Percentiles rank a stretch among this genome's conserved stretches.
Evolutionary conservation across 495 filamentous ascomycete genomes (phyloP).

Genomic region (Xylaria palmicola): DNA sequence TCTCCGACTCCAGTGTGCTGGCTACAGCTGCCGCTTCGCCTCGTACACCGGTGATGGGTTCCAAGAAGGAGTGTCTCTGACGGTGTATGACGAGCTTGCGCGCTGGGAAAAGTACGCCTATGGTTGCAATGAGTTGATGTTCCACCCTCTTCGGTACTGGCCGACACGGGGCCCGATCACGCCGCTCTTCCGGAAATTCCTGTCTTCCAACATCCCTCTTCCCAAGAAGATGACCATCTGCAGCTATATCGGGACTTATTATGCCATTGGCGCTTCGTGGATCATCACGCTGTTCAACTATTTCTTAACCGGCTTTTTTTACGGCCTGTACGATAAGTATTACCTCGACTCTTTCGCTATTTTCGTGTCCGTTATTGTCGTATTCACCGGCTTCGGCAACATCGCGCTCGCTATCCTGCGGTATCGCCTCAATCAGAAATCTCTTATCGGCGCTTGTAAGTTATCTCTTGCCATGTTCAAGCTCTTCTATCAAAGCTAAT

Average conservation of each 20-base stretch:
- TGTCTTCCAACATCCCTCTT: slow-evolving; percentile 57
- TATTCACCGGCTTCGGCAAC: slow-evolving; percentile 57
- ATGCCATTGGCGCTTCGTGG: slow-evolving; percentile 68
- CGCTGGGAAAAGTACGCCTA: slow-evolving; percentile 80
- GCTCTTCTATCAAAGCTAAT: slow-evolving; percentile 20
- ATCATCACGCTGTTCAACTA: slow-evolving; percentile 64
- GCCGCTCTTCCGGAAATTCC: slow-evolving; percentile 60
- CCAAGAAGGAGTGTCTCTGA: slow-evolving; percentile 73
- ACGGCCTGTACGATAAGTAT: slow-evolving; percentile 57
- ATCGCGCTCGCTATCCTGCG: slow-evolving; percentile 53
- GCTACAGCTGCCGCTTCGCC: slow-evolving; percentile 63
- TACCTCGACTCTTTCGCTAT: slow-evolving; percentile 63
- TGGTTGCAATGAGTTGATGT: slow-evolving; percentile 67
- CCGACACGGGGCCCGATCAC: slow-evolving; percentile 59
- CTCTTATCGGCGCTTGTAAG: slow-evolving; percentile 36
- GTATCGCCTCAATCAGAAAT: slow-evolving; percentile 49
- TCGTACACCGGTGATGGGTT: slow-evolving; percentile 65
- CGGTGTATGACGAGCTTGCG: slow-evolving; percentile 71
- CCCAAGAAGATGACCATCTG: slow-evolving; percentile 69
- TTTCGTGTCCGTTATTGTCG: slow-evolving; percentile 55
- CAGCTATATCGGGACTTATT: slow-evolving; percentile 75
- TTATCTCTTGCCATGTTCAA: slow-evolving; percentile 5
- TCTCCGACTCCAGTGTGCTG: slow-evolving; percentile 62
- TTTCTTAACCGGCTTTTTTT: slow-evolving; percentile 62
- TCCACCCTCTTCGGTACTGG: slow-evolving; percentile 55